Evolutionary conservation across 2,329 filamentous ascomycete species (phyloP).

Genomic region (Calonectria fujianensis): DNA sequence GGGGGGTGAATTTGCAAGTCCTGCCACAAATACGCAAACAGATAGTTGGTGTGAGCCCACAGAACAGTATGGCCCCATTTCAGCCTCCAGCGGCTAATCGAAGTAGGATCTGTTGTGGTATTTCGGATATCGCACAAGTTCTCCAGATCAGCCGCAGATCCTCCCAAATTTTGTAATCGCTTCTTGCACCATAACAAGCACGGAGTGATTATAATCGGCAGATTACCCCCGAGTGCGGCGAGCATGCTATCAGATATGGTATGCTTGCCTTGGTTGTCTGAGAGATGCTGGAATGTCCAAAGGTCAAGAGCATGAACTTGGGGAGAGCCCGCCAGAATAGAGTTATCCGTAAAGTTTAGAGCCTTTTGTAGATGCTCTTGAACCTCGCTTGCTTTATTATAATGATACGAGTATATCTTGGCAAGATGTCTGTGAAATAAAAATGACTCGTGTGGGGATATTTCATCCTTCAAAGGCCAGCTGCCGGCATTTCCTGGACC

Average conservation of each 20-base stretch:
- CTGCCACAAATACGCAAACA: conserved; percentile 24
- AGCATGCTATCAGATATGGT: not conserved
- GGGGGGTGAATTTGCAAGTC: conserved; percentile 26
- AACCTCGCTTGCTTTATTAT: conserved; percentile 2
- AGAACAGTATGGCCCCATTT: not conserved
- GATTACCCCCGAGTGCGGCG: not conserved
- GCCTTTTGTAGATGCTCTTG: conserved; percentile 25
- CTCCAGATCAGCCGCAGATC: not conserved
- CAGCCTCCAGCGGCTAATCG: not conserved
- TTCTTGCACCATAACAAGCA: conserved; percentile 27
- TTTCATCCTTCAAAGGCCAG: not conserved
- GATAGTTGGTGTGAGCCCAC: conserved; percentile 4
- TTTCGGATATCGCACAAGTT: not conserved
- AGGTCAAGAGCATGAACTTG: not conserved
- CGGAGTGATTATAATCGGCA: not conserved
- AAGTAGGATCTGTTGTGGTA: not conserved
- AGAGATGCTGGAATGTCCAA: conserved; percentile 12
- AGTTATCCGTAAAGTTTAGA: not conserved
- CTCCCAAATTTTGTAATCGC: not conserved
- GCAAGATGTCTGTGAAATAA: conserved; percentile 14
- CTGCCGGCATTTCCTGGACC: too few species aligned
- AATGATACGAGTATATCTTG: not conserved
- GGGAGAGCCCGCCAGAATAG: not conserved
- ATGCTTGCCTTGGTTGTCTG: conserved; percentile 1
- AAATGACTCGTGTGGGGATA: conserved; percentile 19